Evolutionary conservation across 2,329 filamentous ascomycete species (phyloP).

Genomic region (Nemania abortiva): DNA sequence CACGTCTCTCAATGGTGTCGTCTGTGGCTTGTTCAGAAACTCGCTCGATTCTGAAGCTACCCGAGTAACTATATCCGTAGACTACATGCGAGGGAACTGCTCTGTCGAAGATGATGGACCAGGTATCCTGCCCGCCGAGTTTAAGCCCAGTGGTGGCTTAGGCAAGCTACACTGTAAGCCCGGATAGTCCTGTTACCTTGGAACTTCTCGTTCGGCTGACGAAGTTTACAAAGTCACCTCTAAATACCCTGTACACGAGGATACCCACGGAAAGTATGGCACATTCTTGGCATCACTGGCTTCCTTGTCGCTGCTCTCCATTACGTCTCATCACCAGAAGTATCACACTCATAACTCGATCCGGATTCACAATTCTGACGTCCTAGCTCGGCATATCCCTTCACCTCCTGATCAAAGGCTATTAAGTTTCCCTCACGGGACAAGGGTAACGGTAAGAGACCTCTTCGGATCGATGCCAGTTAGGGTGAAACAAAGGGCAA

Average conservation of each 20-base stretch:
- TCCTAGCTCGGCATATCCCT: conserved; percentile 73
- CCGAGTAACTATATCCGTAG: conserved; percentile 76
- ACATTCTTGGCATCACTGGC: conserved; percentile 82
- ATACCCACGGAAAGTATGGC: conserved; percentile 75
- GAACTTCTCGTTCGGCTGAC: conserved; percentile 32
- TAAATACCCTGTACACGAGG: conserved; percentile 65
- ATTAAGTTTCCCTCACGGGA: conserved; percentile 73
- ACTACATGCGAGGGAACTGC: conserved; percentile 82
- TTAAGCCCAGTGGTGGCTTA: conserved; percentile 75
- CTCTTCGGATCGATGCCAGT: conserved; percentile 93
- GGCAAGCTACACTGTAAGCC: conserved; percentile 77
- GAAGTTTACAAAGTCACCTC: conserved; percentile 75
- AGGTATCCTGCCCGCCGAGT: conserved; percentile 81
- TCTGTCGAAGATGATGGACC: conserved; percentile 85
- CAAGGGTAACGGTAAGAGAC: conserved; percentile 79
- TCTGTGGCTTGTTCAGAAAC: conserved; percentile 82
- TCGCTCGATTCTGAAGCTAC: conserved; percentile 82
- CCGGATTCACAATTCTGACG: conserved; percentile 75
- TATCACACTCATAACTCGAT: conserved; percentile 74
- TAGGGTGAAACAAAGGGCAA: conserved; percentile 81
- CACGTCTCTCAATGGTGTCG: conserved; percentile 77
- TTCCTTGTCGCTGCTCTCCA: conserved; percentile 78
- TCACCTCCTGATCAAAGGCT: conserved; percentile 70
- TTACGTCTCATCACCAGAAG: conserved; percentile 77
- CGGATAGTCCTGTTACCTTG: conserved; percentile 24